Base-by-base conservation (phyloP, 2,329 filamentous ascomycete genomes). In the Ophiostoma himal-ulmi region DNA sequence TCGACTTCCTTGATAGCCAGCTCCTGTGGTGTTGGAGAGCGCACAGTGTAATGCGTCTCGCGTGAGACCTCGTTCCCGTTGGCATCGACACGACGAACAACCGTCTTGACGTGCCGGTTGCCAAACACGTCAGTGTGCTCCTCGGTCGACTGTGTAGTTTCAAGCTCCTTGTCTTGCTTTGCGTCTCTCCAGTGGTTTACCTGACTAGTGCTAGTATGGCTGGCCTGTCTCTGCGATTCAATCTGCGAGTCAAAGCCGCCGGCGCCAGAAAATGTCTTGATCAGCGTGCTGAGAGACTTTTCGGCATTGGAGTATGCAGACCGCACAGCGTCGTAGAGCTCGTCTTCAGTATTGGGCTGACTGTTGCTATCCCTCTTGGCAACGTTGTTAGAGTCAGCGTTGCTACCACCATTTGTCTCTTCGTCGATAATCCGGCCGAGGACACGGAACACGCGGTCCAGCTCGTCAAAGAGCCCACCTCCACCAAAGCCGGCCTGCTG, bases 71-170 rank as follows among this genome's bases (percentile, higher is more conserved):
- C 79, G 14, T 78, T 77, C 64, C 82, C 83, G 8, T 82, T 75
- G 26, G 77, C 76, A 54, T 84, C 80, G 10, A 82, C 74, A 8
- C 76, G 80, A 71, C 78, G 80, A 36, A 80, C 77, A 7, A 79
- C 80, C 10, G 78, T 78, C 73, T 80, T 82, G 68, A 77, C 78
- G 71, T 83, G 82, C 14, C 79, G 73, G 72, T 82, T 81, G 41
- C 82, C 83, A 68, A 78, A 79, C 8, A 75, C 73, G 74, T 84
- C 82, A 5, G 82, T 78, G 68, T 81, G 79, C 72, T 84, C 81
- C 5, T 82, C 78, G 36, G 77, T 80, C 1, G 77, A 48, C 65
- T 68, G 22, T 13, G 41, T 41, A 4, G 65, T 79, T 70, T 77
- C 77, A 36, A 80, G 76, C 36, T 79, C 77, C 69, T 79, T 68